Evolutionary conservation across 1,139 yeast genomes (phyloP), one percentile per base, ranked within the genome.

Genomic region (Kodamaea anthophila): DNA sequence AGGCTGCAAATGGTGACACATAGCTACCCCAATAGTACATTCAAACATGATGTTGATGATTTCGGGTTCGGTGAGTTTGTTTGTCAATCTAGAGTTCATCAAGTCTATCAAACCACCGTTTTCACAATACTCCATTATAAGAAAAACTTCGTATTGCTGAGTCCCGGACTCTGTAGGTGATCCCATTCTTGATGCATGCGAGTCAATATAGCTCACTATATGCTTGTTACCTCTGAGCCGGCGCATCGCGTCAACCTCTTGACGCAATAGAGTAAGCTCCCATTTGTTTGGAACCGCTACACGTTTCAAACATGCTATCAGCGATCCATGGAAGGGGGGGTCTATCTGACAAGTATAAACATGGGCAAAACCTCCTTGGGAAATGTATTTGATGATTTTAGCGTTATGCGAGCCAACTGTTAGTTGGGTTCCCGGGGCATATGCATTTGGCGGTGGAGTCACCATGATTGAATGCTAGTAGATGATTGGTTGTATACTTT

Each of bases 111-210:
- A 65, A 1, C 96, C 95, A 44, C 87, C 83, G 36, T 84, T 72
- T 8, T 79, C 70, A 51, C 98, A 91, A 49, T 80, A 78, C 53
- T 91, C 98, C 98, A 91, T 91, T 38, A 91, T 64, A 19, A 91
- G 65, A 39, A 88, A 75, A 30, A 93, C 96, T 57, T 91, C 98
- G 51, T 85, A 91, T 29, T 75, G 80, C 28, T 61, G 69, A 8
- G 49, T 39, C 2, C 34, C 28, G 26, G 60, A 60, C 24, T 54
- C 58, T 20, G 59, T 55, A 10, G 35, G 33, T 23, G 55, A 58
- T 19, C 60, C 55, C 35, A 60, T 55, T 42, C 96, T 65, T n/a
- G 94, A 76, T 4, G 98, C 98, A 59, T 91, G 95, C 3, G 96
- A 85, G 56, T 93, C 98, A 39, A 83, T 84, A 51, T 91, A 93